Evolutionary conservation across 208 protist genomes (phyloP).

Genomic region (Balamuthia mandrillaris): DNA sequence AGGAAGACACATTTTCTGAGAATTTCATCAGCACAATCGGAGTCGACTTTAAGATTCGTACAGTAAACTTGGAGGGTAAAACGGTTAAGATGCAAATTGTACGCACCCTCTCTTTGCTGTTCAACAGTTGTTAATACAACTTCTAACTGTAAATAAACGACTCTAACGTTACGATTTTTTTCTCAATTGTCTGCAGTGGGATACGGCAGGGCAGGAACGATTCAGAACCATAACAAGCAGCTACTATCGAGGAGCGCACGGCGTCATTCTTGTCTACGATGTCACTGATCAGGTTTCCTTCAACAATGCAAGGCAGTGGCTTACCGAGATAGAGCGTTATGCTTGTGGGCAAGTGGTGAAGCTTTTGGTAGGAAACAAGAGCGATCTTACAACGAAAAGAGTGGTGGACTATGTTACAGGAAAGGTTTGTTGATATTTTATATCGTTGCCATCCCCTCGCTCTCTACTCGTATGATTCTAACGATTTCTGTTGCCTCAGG

Average conservation of each 20-base stretch:
- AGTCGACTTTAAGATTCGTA: slow-evolving; percentile 93
- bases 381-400: slow-evolving; percentile 75
- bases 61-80: slow-evolving; percentile 91
- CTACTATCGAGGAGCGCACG: slow-evolving; percentile 86
- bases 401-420: no score
- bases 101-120: no score
- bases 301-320: slow-evolving; percentile 81
- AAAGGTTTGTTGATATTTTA: no score
- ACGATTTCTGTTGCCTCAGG: no score
- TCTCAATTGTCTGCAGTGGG: no score
- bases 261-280: slow-evolving; percentile 84
- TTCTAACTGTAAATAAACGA: no score
- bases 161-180: no score
- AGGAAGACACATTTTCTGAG: slow-evolving; percentile 83
- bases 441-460: no score
- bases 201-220: slow-evolving; percentile 62
- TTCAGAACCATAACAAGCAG: slow-evolving; percentile 38
- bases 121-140: no score
- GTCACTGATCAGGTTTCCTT: slow-evolving; percentile 75
- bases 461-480: no score
- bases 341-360: slow-evolving; percentile 79
- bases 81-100: slow-evolving; percentile 95
- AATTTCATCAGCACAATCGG: slow-evolving; percentile 94
- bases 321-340: slow-evolving; percentile 81
- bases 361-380: slow-evolving; percentile 84